Evolutionary conservation across 2,329 filamentous ascomycete species (phyloP).

Genomic region (Calonectria pauciramosa): DNA sequence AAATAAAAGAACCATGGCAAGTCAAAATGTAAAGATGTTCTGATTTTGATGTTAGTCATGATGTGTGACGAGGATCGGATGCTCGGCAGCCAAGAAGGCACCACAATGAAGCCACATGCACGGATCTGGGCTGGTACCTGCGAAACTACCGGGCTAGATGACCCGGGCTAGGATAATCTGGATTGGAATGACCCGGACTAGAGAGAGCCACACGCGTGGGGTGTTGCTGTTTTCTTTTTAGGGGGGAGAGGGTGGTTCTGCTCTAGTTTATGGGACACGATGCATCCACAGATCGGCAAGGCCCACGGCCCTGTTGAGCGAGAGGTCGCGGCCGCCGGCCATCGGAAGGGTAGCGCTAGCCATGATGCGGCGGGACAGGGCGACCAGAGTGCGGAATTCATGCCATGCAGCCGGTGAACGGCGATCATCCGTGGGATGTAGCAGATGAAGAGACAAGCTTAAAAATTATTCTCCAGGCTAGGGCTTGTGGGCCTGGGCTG

Average conservation of each 20-base stretch:
- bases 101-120: slow-evolving; percentile 21
- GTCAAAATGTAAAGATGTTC: not conserved
- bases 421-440: not conserved
- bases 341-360: not conserved
- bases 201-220: slow-evolving; percentile 31
- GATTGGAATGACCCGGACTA: slow-evolving; percentile 31
- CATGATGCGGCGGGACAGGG: not conserved
- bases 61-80: slow-evolving; percentile 30
- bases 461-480: not conserved
- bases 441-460: slow-evolving; percentile 1
- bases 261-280: not conserved
- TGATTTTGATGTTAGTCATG: slow-evolving; percentile 27
- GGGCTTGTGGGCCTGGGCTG: not conserved
- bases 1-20: not conserved
- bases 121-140: slow-evolving; percentile 17
- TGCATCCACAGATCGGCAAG: not conserved
- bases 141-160: slow-evolving; percentile 33
- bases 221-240: not conserved
- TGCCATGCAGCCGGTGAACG: not conserved
- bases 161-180: slow-evolving; percentile 32
- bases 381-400: not conserved
- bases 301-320: not conserved
- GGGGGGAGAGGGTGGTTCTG: not conserved
- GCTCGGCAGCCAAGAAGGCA: slow-evolving; percentile 33
- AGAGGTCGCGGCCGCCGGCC: not conserved